A percentile compares a stretch with the other conserved stretches of the same genome.
Conservation (phyloP, 1,284 basidiomycete genomes). For the Ganoderma leucocontextum region DNA sequence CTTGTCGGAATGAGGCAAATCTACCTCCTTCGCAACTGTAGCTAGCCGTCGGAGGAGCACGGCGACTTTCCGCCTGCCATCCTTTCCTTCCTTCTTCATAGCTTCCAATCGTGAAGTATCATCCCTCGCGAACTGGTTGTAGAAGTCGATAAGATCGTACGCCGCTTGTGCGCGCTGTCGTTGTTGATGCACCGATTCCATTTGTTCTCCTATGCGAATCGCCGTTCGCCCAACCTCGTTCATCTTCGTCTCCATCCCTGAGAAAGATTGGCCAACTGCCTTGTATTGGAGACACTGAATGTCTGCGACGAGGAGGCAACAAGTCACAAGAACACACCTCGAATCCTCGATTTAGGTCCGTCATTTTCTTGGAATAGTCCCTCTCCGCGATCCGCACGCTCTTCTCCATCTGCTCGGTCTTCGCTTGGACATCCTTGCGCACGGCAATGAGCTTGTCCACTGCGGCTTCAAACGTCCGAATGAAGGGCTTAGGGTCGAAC, state of each 20-base stretch:
- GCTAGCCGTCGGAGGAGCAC: slow-evolving; percentile 89
- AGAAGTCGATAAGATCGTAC: slow-evolving; percentile 94
- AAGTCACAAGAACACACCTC: slow-evolving; percentile 59
- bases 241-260: slow-evolving; percentile 88
- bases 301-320: neutral
- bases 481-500: slow-evolving; percentile 94
- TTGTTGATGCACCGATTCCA: slow-evolving; percentile 94
- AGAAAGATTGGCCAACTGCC: slow-evolving; percentile 86
- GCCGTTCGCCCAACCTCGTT: slow-evolving; percentile 95
- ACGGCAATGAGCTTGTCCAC: slow-evolving; percentile 88
- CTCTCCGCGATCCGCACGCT: slow-evolving; percentile 90
- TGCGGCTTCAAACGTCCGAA: slow-evolving; percentile 89
- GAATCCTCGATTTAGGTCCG: slow-evolving; percentile 92
- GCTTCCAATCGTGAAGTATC: slow-evolving; percentile 84
- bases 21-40: slow-evolving; percentile 92
- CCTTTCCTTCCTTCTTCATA: slow-evolving; percentile 86
- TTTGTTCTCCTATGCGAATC: slow-evolving; percentile 95
- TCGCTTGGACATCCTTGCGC: slow-evolving; percentile 87
- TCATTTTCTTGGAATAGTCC: slow-evolving; percentile 94
- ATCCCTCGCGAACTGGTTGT: slow-evolving; percentile 90
- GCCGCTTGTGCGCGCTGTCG: slow-evolving; percentile 94
- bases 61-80: slow-evolving; percentile 90
- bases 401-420: slow-evolving; percentile 92
- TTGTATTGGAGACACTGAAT: slow-evolving; percentile 40
- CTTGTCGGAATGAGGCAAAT: slow-evolving; percentile 82